phyloP scores from a whole-genome alignment of 768 basidiomycete species.

The Amanita pseudoporphyria region DNA sequence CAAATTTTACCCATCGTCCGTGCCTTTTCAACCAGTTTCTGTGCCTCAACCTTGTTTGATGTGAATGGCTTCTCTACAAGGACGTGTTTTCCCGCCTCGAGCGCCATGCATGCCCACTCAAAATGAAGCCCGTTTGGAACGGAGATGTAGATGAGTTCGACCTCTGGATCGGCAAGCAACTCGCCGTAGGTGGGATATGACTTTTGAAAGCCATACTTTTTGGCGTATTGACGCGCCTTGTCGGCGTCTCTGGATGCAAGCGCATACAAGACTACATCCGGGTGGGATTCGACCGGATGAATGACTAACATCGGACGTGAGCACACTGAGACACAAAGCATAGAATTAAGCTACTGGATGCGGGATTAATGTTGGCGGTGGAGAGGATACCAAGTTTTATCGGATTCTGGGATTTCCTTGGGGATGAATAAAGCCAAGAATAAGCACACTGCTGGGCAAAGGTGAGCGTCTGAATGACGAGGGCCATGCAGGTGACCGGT shows the following conservation, averaged over 20 bases:
- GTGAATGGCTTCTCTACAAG: constrained; percentile 54
- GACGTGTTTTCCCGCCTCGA: constrained; percentile 58
- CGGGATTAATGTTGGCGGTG: constrained; percentile 16
- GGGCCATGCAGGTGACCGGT: constrained; percentile 14
- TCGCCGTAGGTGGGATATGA: constrained; percentile 31
- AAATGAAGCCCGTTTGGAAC: constrained; percentile 53
- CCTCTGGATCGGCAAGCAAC: constrained; percentile 33
- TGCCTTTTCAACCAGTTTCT: constrained; percentile 43
- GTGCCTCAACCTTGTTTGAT: constrained; percentile 40
- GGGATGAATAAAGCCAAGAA: constrained; percentile 14
- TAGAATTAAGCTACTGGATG: constrained; percentile 11
- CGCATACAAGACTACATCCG: constrained; percentile 21
- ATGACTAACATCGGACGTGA: constrained; percentile 15
- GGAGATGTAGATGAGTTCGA: constrained; percentile 42
- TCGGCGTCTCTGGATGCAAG: constrained; percentile 19
- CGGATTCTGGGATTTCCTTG: constrained; percentile 14
- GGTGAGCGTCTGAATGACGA: constrained; percentile 14
- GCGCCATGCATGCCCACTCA: constrained; percentile 63
- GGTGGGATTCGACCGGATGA: constrained; percentile 17
- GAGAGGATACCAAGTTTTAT: constrained; percentile 21
- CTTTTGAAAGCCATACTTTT: constrained; percentile 39
- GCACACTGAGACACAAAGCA: not conserved
- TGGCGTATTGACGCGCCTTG: constrained; percentile 38
- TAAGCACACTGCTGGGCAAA: constrained; percentile 16
- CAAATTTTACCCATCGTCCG: constrained; percentile 39